Evolutionary conservation across 139 green algal genomes (phyloP).

Genomic region (Closterium sp.): DNA sequence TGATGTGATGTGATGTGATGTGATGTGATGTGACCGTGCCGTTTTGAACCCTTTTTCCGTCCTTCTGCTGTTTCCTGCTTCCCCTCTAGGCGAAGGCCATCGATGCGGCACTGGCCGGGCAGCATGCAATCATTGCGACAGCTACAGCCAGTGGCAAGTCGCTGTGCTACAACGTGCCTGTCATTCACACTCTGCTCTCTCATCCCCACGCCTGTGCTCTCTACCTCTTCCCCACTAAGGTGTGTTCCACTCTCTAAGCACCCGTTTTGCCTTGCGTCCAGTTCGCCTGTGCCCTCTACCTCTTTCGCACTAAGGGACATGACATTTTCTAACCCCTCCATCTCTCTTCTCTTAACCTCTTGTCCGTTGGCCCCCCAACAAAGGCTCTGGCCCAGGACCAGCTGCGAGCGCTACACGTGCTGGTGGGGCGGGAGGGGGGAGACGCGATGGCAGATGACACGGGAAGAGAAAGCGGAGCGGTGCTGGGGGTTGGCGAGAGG

Average conservation of each 20-base stretch:
- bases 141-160: conserved; percentile 89
- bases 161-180: conserved; percentile 84
- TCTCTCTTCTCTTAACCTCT: not conserved
- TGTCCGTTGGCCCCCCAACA: not conserved
- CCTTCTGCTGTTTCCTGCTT: not conserved
- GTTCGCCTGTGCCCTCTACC: not conserved
- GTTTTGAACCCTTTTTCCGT: not conserved
- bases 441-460: not conserved
- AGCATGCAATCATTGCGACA: conserved; percentile 80
- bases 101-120: conserved; percentile 53
- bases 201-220: conserved; percentile 63
- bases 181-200: conserved; percentile 58
- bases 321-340: too few species aligned
- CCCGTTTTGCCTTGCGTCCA: not conserved
- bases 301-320: not conserved
- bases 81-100: conserved; percentile 59
- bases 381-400: not conserved
- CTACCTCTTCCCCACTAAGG: conserved; percentile 96
- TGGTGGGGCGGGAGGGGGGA: not conserved
- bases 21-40: too few species aligned
- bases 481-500: not conserved
- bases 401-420: not conserved
- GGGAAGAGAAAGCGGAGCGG: not conserved
- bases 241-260: conserved; percentile 17
- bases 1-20: too few species aligned